Base-by-base conservation (phyloP, 805 yeast genomes). In the Nakazawaea sp. region DNA sequence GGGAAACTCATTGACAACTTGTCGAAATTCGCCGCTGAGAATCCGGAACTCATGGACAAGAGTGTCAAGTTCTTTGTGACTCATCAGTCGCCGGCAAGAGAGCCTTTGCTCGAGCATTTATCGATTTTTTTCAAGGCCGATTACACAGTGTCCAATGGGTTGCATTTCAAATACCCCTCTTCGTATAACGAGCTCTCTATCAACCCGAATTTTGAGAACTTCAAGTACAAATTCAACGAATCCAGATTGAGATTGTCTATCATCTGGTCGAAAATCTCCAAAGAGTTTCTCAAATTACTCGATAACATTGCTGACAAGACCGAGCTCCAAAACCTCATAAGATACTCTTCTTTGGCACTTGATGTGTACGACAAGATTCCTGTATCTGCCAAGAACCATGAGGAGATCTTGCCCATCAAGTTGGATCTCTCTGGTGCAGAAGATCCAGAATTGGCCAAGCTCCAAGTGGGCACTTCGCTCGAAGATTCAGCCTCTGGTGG, bases 1-100 rank as follows among this genome's bases (percentile, higher is more conserved):
- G 89, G 90, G 3, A 79, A 73, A 52, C 62, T 83, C 35, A 61
- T 76, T 16, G 65, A 71, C 43, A 70, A 76, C 0, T 62, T 41
- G 58, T 64, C 51, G 38, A 59, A 40, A 45, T 64, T 40, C 58
- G 59, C 56, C 51, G 66, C 48, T 53, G 59, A 43, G 5, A 41
- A 59, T 30, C 46, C 52, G 7, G 46, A 50, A 2, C 33, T 49
- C 2, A 56, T 52, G 42, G 48, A 55, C 33, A 47, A 49, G 17
- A 72, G 80, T 35, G 70, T 81, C 30, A 72, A 81, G 44, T 52
- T 84, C 6, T 75, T 84, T 48, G 55, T 83, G 9, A 62, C 81
- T 12, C 87, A 82, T 55, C 77, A 82, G 32, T 76, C 88, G 4
- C 85, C 87, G 2, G 64, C 81, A 21, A 66, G 81, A 43, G 85